These are phyloP conservation scores for Microthyrium microscopicum DNA, from an alignment of 2,329 filamentous ascomycete species.

Conservation along the genomic window DNA sequence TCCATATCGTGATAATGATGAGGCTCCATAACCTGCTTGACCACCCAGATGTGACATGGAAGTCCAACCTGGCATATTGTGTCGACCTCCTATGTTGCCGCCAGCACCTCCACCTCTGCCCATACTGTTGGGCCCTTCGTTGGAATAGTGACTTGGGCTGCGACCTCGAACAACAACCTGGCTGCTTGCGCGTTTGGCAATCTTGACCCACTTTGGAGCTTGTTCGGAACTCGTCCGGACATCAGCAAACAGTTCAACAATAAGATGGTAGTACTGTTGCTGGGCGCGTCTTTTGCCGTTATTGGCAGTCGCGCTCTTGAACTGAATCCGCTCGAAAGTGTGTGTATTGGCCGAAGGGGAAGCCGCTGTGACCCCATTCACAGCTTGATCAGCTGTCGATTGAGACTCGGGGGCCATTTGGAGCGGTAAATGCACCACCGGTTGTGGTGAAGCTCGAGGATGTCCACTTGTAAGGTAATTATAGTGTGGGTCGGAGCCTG, in stretches of 20 bases:
- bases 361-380: conserved; percentile 11
- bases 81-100: conserved; percentile 47
- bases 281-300: conserved; percentile 82
- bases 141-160: conserved; percentile 66
- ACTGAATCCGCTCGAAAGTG: conserved; percentile 78
- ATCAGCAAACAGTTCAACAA: conserved; percentile 68
- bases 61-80: neutral
- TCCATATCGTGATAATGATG: neutral
- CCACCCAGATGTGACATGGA: neutral
- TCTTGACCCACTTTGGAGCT: conserved; percentile 46
- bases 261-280: conserved; percentile 84
- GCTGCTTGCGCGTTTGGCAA: conserved; percentile 56
- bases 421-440: conserved; percentile 23
- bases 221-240: conserved; percentile 30
- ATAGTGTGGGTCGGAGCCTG: conserved; percentile 15
- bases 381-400: conserved; percentile 1
- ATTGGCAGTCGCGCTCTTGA: conserved; percentile 86
- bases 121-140: conserved; percentile 36
- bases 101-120: conserved; percentile 30
- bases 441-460: neutral
- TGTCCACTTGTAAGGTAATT: conserved; percentile 17
- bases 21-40: conserved; percentile 8
- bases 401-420: conserved; percentile 13
- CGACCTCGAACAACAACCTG: conserved; percentile 78
- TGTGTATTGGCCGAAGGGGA: conserved; percentile 28